Evolutionary conservation across 1,139 yeast genomes (phyloP), one percentile per base, ranked within the genome.

Genomic region (Dujonia santamariae): DNA sequence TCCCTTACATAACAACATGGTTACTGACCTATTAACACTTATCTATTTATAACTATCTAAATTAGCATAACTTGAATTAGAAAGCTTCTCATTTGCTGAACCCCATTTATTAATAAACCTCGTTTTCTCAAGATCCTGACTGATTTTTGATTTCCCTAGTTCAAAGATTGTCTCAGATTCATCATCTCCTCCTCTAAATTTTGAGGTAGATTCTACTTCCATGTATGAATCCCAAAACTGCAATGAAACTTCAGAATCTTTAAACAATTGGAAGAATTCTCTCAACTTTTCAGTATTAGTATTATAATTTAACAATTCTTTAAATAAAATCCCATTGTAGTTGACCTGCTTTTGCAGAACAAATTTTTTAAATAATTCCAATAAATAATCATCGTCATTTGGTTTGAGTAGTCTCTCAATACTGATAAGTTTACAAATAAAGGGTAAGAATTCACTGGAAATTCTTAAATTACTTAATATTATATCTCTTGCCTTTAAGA

Each of bases 401-500:
- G 50, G 48, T 31, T 50, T 40, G 4, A 61, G 38, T 9, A 56
- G 39, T 35, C 63, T 49, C 43, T 71, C 77, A 21, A 71, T 38
- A 33, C 56, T 59, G 9, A 71, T 32, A 19, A 72, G 45, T 45
- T 67, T 72, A 24, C 43, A 53, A 63, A 50, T 53, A 66, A 12
- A 61, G 45, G n/a, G 61, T 58, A 3, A 62, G 35, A 2, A 69
- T 62, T 15, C 60, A 49, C 11, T 63, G 58, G 11, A 53, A 43
- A 26, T 38, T 31, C 51, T 48, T 8, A 63, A 45, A 32, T 54
- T 55, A 16, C 54, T 55, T 18, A 60, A 38, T 5, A 61, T 28
- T 14, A 68, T 36, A 37, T 69, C 75, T 35, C 66, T 57, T 0
- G 75, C 73, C 26, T 50, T 50, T 2, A 56, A 27, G 36, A 50